Evolutionary conservation across 805 yeast genomes (phyloP).

Genomic region (Myxozyma geophila): DNA sequence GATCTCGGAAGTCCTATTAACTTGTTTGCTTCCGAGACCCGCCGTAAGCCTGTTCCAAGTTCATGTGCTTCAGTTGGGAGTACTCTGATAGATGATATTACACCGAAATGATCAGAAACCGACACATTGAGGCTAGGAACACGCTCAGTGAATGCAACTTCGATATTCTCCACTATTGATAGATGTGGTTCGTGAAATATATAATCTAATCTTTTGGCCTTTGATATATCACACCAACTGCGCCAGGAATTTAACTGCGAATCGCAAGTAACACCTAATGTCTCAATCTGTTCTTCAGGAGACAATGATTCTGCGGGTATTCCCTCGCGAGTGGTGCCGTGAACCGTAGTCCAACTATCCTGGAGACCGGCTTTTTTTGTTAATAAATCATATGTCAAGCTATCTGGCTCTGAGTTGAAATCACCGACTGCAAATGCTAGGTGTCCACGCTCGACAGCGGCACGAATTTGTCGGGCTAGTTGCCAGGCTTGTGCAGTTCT

Average conservation of each 20-base stretch:
- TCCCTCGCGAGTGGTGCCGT: conserved; percentile 16
- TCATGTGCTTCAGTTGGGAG: conserved; percentile 22
- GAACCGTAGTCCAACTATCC: conserved; percentile 34
- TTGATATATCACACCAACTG: conserved; percentile 53
- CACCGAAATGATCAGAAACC: conserved; percentile 90
- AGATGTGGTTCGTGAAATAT: conserved; percentile 70
- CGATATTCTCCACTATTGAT: conserved; percentile 62
- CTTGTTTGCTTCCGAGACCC: conserved; percentile 27
- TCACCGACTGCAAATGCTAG: conserved; percentile 92
- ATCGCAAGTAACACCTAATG: conserved; percentile 90
- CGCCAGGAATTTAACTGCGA: conserved; percentile 89
- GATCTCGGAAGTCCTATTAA: conserved; percentile 23
- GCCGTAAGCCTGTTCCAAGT: conserved; percentile 23
- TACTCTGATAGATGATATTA: conserved; percentile 42
- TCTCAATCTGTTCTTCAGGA: conserved; percentile 59
- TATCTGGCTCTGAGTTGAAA: conserved; percentile 84
- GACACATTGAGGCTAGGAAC: conserved; percentile 61
- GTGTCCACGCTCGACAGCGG: conserved; percentile 73
- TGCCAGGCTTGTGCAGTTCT: conserved; percentile 98
- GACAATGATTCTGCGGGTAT: conserved; percentile 23
- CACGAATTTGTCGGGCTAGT: conserved; percentile 66
- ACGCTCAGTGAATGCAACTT: conserved; percentile 73
- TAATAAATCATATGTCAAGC: conserved; percentile 76
- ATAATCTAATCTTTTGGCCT: conserved; percentile 89
- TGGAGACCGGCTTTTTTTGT: conserved; percentile 66